A percentile compares a stretch with the other conserved stretches of the same genome.
These are phyloP conservation scores for Castanospermum australe DNA, from an alignment of 306 rosid species.

Conservation along the genomic window DNA sequence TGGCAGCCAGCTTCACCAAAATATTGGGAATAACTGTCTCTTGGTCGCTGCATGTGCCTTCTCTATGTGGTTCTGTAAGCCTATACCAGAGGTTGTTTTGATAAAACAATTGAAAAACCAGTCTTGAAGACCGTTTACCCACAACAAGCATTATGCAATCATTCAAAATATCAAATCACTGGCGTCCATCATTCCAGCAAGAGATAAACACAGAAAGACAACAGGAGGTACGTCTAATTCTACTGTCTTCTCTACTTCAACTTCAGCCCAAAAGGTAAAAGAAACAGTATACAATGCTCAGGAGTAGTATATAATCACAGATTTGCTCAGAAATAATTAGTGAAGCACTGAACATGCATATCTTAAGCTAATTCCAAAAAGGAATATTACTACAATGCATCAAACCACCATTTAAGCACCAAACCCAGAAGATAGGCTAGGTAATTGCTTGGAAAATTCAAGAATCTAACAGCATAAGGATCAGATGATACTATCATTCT, in stretches of 20 bases:
- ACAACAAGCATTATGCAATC: not conserved
- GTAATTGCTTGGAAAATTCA: not conserved
- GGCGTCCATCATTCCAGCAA: not conserved
- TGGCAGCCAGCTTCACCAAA: not conserved
- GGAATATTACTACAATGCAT: not conserved
- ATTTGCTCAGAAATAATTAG: not conserved
- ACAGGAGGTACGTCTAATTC: not conserved
- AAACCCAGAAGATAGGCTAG: not conserved
- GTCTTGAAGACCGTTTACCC: not conserved
- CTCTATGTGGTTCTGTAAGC: not conserved
- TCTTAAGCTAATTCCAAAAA: not conserved
- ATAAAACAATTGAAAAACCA: not conserved
- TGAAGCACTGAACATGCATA: not conserved
- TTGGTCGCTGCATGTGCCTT: not conserved
- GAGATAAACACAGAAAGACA: not conserved
- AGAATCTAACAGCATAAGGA: not conserved
- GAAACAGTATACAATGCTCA: not conserved
- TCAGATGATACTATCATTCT: not conserved
- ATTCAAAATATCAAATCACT: conserved; percentile 4
- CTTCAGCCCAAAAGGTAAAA: not conserved
- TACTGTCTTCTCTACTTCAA: conserved; percentile 6
- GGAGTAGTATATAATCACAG: conserved; percentile 1
- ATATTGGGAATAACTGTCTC: not conserved
- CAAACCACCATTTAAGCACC: not conserved
- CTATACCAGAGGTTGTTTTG: not conserved